phyloP scores from a whole-genome alignment of 1,284 basidiomycete species.

The Ustilago trichophora region DNA sequence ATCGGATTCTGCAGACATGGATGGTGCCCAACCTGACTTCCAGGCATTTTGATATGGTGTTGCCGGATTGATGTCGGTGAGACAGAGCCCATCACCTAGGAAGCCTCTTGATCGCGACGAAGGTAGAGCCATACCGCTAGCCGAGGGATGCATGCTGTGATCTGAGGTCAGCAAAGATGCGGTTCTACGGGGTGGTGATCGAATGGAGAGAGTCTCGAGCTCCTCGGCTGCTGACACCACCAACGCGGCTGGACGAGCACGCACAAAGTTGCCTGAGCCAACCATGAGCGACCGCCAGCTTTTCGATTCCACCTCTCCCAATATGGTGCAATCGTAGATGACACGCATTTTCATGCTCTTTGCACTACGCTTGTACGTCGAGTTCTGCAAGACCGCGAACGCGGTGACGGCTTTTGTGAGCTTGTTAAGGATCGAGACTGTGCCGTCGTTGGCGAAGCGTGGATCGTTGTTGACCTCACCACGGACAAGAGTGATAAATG shows the following conservation, averaged over 20 bases:
- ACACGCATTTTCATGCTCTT: slow-evolving; percentile 66
- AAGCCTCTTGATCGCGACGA: slow-evolving; percentile 29
- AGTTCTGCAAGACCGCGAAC: slow-evolving; percentile 70
- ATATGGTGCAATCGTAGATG: slow-evolving; percentile 69
- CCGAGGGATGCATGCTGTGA: not conserved
- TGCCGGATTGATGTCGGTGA: slow-evolving; percentile 34
- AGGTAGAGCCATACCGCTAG: slow-evolving; percentile 3
- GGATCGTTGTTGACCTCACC: slow-evolving; percentile 67
- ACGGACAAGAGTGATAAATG: slow-evolving; percentile 69
- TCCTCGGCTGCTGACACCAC: slow-evolving; percentile 18
- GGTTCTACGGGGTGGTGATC: slow-evolving; percentile 17
- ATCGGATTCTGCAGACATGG: not conserved
- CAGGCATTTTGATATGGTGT: not conserved
- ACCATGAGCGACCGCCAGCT: slow-evolving; percentile 53
- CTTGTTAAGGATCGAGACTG: slow-evolving; percentile 39
- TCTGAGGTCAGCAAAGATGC: slow-evolving; percentile 18
- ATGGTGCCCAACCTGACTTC: not conserved
- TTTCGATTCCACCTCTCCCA: slow-evolving; percentile 65
- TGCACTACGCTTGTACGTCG: slow-evolving; percentile 68
- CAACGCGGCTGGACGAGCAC: slow-evolving; percentile 12
- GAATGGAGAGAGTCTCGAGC: slow-evolving; percentile 23
- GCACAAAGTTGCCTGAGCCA: slow-evolving; percentile 50
- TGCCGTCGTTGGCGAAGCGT: slow-evolving; percentile 63
- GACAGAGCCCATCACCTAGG: slow-evolving; percentile 46
- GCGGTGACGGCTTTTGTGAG: slow-evolving; percentile 71